phyloP scores from a whole-genome alignment of 495 filamentous ascomycete species.

The Xylaria castorea region DNA sequence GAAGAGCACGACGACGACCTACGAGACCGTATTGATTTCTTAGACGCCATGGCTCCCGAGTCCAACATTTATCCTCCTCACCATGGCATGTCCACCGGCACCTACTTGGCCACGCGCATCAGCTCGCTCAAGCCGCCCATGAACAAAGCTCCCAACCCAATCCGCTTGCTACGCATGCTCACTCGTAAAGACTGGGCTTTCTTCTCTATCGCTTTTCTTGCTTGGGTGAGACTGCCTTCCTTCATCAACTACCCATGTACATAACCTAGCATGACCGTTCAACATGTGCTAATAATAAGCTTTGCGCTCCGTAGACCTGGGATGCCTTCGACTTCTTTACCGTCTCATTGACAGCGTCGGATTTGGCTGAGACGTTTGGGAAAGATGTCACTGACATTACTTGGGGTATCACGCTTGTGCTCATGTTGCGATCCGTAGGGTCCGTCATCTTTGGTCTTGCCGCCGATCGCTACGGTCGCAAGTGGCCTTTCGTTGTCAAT shows the following conservation, averaged over 20 bases:
- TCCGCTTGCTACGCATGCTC: conserved; percentile 71
- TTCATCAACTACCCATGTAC: not conserved
- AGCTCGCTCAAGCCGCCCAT: conserved; percentile 78
- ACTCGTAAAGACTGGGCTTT: conserved; percentile 84
- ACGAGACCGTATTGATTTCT: not conserved
- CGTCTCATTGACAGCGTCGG: conserved; percentile 74
- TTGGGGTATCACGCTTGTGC: conserved; percentile 87
- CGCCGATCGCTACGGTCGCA: conserved; percentile 82
- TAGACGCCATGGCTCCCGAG: conserved; percentile 27
- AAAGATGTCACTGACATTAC: conserved; percentile 78
- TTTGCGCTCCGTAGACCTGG: conserved; percentile 63
- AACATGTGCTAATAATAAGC: not conserved
- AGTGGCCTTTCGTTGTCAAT: conserved; percentile 88
- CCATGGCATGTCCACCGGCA: conserved; percentile 60
- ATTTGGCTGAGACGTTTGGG: conserved; percentile 71
- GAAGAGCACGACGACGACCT: not conserved
- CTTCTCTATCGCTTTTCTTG: conserved; percentile 74
- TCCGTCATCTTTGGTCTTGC: conserved; percentile 79
- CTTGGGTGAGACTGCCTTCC: conserved; percentile 60
- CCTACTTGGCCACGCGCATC: conserved; percentile 75
- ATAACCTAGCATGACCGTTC: not conserved
- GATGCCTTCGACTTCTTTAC: conserved; percentile 94
- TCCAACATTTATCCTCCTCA: conserved; percentile 43
- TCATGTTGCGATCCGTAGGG: conserved; percentile 80
- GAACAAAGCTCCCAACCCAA: conserved; percentile 78